Percentiles rank a stretch among this genome's conserved stretches.
Evolutionary conservation across 495 filamentous ascomycete species (phyloP).

Genomic region (Penicillium dipodomyicola): DNA sequence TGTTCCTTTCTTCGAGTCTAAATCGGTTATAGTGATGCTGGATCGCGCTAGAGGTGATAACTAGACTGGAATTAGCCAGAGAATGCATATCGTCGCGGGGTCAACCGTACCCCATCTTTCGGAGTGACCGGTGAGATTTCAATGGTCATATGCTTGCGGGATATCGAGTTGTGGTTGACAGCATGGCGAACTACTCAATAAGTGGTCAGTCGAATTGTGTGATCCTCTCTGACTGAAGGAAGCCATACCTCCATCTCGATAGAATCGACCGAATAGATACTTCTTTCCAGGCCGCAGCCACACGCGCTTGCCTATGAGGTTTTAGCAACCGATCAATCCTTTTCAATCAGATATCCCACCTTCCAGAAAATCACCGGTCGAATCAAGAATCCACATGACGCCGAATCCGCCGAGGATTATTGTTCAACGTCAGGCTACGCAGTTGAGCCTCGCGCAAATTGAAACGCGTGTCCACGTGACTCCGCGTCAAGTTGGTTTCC

Average conservation of each 20-base stretch:
- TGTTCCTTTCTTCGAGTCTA: slow-evolving; percentile 77
- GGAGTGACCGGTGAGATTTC: slow-evolving; percentile 62
- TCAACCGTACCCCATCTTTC: slow-evolving; percentile 63
- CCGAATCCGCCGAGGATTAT: slow-evolving; percentile 10
- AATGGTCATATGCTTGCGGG: slow-evolving; percentile 84
- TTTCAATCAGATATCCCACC: slow-evolving; percentile 23
- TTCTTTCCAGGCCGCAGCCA: slow-evolving; percentile 81
- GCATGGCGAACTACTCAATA: slow-evolving; percentile 49
- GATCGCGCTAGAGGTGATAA: slow-evolving; percentile 59
- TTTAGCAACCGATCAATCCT: slow-evolving; percentile 18
- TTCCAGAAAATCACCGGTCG: slow-evolving; percentile 44
- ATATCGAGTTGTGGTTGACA: slow-evolving; percentile 71
- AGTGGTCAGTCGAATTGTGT: slow-evolving; percentile 10
- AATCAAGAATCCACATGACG: slow-evolving; percentile 49
- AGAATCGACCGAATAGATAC: slow-evolving; percentile 73
- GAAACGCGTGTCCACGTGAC: slow-evolving; percentile 44
- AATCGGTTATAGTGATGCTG: slow-evolving; percentile 61
- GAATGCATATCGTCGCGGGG: background rate
- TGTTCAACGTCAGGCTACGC: background rate
- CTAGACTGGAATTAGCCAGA: slow-evolving; percentile 29
- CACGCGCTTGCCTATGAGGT: slow-evolving; percentile 59
- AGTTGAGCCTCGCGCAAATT: slow-evolving; percentile 23
- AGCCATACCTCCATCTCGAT: slow-evolving; percentile 45
- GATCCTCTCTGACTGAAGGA: slow-evolving; percentile 17
- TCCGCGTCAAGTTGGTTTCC: slow-evolving; percentile 20